phyloP scores from a whole-genome alignment of 2,329 filamentous ascomycete species.

The Alternaria viburni region DNA sequence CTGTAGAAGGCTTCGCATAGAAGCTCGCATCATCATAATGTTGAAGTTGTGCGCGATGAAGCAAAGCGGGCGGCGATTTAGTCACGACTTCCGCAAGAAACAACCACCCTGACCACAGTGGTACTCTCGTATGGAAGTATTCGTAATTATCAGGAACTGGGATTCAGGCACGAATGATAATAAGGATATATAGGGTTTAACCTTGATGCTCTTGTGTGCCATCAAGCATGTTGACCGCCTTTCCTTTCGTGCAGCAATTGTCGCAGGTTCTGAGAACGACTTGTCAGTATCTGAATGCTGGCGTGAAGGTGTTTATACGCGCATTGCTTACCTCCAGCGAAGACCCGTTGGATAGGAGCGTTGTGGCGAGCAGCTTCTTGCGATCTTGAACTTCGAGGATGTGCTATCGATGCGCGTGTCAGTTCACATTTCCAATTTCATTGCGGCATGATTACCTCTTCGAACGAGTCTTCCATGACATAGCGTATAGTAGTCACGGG shows the following conservation, averaged over 20 bases:
- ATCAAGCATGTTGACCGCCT: neutral
- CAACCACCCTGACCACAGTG: too few species aligned
- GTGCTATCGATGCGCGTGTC: neutral
- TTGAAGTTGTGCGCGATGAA: neutral
- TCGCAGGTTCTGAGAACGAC: neutral
- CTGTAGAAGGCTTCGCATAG: neutral
- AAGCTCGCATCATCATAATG: neutral
- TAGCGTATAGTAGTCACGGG: constrained; percentile 49
- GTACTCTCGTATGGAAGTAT: too few species aligned
- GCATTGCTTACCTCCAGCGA: neutral
- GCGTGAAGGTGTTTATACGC: accelerated
- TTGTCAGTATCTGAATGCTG: neutral
- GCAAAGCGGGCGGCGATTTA: too few species aligned
- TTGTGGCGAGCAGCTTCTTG: neutral
- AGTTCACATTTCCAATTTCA: neutral
- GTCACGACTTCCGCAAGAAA: neutral
- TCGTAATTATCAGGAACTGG: neutral
- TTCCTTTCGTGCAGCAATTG: neutral
- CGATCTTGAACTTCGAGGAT: constrained; percentile 4
- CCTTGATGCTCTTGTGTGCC: neutral
- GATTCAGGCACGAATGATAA: neutral
- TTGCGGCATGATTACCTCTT: constrained; percentile 22
- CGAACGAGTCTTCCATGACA: constrained; percentile 49
- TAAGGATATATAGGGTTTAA: neutral
- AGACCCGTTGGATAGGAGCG: neutral